phyloP scores from a whole-genome alignment of 2,329 filamentous ascomycete species.

The Penicillium sumatraense region DNA sequence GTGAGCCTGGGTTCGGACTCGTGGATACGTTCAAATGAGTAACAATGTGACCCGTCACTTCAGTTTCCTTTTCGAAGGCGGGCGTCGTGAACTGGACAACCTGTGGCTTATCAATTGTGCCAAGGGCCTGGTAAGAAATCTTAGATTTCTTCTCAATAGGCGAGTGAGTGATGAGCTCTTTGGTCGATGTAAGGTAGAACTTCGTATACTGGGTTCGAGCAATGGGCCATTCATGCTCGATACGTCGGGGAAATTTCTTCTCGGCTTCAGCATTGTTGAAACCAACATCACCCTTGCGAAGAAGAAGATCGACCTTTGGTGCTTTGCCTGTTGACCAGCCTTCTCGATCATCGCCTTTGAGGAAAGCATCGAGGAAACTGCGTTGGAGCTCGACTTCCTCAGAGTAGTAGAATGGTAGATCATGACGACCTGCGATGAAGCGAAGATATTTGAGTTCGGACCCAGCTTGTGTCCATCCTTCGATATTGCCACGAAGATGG shows the following conservation, averaged over 20 bases:
- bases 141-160: constrained; percentile 40
- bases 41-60: constrained; percentile 71
- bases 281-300: constrained; percentile 70
- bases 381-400: constrained; percentile 71
- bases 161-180: constrained; percentile 44
- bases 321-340: constrained; percentile 56
- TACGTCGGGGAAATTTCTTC: constrained; percentile 57
- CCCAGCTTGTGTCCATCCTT: constrained; percentile 66
- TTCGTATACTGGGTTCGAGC: constrained; percentile 66
- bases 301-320: constrained; percentile 62
- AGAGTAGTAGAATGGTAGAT: constrained; percentile 73
- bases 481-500: constrained; percentile 70
- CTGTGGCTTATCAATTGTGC: constrained; percentile 59
- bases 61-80: constrained; percentile 65
- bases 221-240: constrained; percentile 70
- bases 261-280: constrained; percentile 68
- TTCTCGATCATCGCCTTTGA: constrained; percentile 67
- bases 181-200: constrained; percentile 61
- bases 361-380: constrained; percentile 71
- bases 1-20: constrained; percentile 42
- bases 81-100: constrained; percentile 62
- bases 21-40: constrained; percentile 68
- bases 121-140: constrained; percentile 64
- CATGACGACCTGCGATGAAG: constrained; percentile 71
- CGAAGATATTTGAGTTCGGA: constrained; percentile 71